A percentile compares a stretch with the other conserved stretches of the same genome.
These are phyloP conservation scores for Suhomyces sp. DNA, from an alignment of 805 yeast genomes.

Conservation along the genomic window DNA sequence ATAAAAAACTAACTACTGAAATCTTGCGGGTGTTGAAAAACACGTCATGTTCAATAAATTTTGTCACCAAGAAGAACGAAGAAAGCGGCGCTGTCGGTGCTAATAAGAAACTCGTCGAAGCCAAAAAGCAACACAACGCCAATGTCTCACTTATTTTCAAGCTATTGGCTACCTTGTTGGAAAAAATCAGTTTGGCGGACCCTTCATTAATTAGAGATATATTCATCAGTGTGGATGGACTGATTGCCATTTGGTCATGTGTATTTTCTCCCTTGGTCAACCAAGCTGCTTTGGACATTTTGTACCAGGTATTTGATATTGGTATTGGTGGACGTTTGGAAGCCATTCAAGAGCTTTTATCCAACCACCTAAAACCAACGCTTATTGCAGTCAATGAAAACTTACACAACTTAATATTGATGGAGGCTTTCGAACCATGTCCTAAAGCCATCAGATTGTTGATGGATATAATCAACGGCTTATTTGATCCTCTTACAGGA, in stretches of 20 bases:
- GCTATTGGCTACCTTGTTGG: constrained; percentile 23
- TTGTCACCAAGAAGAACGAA: constrained; percentile 21
- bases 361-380: constrained; percentile 41
- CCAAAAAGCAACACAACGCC: constrained; percentile 30
- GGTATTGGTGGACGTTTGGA: constrained; percentile 68
- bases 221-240: constrained; percentile 31
- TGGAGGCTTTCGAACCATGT: constrained; percentile 64
- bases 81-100: constrained; percentile 5
- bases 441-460: constrained; percentile 71
- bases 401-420: constrained; percentile 41
- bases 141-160: constrained; percentile 22
- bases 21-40: constrained; percentile 15
- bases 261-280: constrained; percentile 64
- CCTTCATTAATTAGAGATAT: constrained; percentile 21
- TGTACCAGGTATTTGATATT: constrained; percentile 70
- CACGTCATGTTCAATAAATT: constrained; percentile 17
- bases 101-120: constrained; percentile 20
- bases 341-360: constrained; percentile 58
- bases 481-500: constrained; percentile 68
- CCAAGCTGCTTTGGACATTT: constrained; percentile 66
- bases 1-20: constrained; percentile 10
- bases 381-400: constrained; percentile 49
- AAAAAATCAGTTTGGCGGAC: constrained; percentile 32
- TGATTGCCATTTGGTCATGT: constrained; percentile 72
- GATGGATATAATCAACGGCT: constrained; percentile 65